These are phyloP conservation scores for Dendrobium huoshanense DNA, from an alignment of 106 monocot genomes.

Conservation along the genomic window DNA sequence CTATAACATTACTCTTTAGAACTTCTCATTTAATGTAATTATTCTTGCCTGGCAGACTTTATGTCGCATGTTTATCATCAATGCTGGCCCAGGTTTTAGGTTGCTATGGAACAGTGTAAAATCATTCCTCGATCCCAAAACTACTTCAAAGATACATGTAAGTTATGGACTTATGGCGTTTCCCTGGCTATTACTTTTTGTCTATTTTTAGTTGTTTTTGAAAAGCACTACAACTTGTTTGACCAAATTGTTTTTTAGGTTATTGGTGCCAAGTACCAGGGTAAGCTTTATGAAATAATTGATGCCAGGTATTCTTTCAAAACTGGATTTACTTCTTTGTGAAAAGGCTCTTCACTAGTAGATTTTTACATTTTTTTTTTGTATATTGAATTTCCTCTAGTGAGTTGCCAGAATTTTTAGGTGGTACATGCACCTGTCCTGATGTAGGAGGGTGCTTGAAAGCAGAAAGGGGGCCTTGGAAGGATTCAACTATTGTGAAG, in stretches of 20 bases:
- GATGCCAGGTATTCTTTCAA: conserved; percentile 28
- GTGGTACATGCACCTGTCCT: conserved; percentile 51
- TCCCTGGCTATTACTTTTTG: neutral
- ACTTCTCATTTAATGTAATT: neutral
- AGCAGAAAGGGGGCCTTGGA: conserved; percentile 57
- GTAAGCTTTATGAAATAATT: conserved; percentile 46
- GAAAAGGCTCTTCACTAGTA: neutral
- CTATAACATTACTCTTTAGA: neutral
- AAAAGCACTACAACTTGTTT: neutral
- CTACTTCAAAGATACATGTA: conserved; percentile 64
- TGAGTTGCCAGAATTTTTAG: conserved; percentile 60
- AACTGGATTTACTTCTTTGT: neutral
- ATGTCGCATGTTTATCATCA: conserved; percentile 47
- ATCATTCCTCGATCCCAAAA: conserved; percentile 51
- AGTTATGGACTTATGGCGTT: conserved; percentile 9
- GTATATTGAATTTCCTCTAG: conserved; percentile 16
- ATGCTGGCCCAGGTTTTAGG: conserved; percentile 59
- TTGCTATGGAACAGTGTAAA: conserved; percentile 50
- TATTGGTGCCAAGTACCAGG: conserved; percentile 49
- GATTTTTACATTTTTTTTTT: neutral
- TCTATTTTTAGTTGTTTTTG: neutral
- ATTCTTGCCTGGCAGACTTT: conserved; percentile 25
- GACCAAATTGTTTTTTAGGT: conserved; percentile 26
- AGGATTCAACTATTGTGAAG: conserved; percentile 49
- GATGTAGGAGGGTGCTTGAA: conserved; percentile 43